Evolutionary conservation across 2,329 filamentous ascomycete genomes (phyloP), one percentile per base, ranked within the genome.

Genomic region (Cadophora gregata): DNA sequence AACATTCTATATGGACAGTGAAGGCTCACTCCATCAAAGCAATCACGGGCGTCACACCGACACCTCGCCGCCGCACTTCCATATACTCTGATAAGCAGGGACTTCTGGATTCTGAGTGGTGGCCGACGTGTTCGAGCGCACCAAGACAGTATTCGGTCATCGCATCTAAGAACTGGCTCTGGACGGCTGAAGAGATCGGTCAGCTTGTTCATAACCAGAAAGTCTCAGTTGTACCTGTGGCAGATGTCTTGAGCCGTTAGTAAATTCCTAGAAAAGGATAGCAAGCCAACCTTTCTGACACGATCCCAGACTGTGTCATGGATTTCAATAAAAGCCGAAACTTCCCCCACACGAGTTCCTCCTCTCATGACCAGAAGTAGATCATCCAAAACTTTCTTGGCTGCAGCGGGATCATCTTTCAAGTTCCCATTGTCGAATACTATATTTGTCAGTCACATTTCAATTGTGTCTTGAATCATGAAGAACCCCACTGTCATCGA

Each of bases 371-470:
- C 29, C 21, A 58, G 36, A 1, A 67, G 47, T 19, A 63, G 31
- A 9, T 24, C 33, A 6, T 55, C 50, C 38, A 62, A 36, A 0
- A 67, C 29, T 16, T 38, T 10, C 21, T 27, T 48, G 7, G 55
- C 62, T 27, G 3, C 33, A 1, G 50, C 31, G 0, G 55, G 38
- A 36, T 67, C 48, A 7, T 55, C 42, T n/a, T 50, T 61, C 14
- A 67, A 33, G 7, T 33, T 19, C 4, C 65, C 61, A 19, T 67
- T 67, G 38, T 67, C 62, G 36, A 67, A 67, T n/a, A 61, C 65
- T 67, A 7, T n/a, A 29, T 12, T 4, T 14, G 27, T 59, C 0
- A 55, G 42, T 24, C 8, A 47, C 4, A 36, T 16, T 48, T 31
- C 24, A 21, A 25, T 19, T 3, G 24, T n/a, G 7, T 19, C 4